A percentile compares a stretch with the other conserved stretches of the same genome.
phyloP scores from a whole-genome alignment of 306 rosid species.

The Quercus mongolica region DNA sequence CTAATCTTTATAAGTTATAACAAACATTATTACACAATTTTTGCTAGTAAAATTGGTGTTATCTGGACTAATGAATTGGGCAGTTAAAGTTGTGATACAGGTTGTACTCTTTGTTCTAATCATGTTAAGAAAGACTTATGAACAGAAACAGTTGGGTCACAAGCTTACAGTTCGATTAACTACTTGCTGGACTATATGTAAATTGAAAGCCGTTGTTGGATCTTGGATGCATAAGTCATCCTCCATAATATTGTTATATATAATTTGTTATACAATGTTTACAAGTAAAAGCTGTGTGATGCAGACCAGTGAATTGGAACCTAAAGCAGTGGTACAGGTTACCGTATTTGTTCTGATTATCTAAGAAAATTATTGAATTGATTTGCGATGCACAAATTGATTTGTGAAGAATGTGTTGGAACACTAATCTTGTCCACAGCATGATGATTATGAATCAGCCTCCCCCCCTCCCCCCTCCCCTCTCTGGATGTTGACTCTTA shows the following conservation, averaged over 20 bases:
- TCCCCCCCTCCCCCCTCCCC: too few relatives aligned
- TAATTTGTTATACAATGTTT: conserved; percentile 17
- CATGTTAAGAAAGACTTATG: conserved; percentile 61
- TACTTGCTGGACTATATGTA: conserved; percentile 45
- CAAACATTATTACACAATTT: conserved; percentile 25
- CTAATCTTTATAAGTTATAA: conserved; percentile 32
- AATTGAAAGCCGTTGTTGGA: conserved; percentile 40
- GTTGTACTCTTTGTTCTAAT: conserved; percentile 59
- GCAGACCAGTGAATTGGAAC: conserved; percentile 20
- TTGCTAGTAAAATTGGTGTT: conserved; percentile 38
- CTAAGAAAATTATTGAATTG: conserved; percentile 3
- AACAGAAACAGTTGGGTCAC: conserved; percentile 61
- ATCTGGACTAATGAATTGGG: conserved; percentile 70
- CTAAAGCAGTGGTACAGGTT: conserved; percentile 23
- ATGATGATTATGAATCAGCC: background rate
- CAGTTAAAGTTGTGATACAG: conserved; percentile 78
- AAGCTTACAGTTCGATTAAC: conserved; percentile 42
- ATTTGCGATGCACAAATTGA: background rate
- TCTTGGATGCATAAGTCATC: conserved; percentile 42
- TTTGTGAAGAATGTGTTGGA: background rate
- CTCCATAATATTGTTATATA: conserved; percentile 18
- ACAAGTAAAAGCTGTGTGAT: conserved; percentile 19
- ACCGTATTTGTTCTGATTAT: conserved; percentile 5
- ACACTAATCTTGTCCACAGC: background rate
- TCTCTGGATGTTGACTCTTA: background rate